Evolutionary conservation across 2,329 filamentous ascomycete species (phyloP).

Genomic region (Fonsecaea pedrosoi): DNA sequence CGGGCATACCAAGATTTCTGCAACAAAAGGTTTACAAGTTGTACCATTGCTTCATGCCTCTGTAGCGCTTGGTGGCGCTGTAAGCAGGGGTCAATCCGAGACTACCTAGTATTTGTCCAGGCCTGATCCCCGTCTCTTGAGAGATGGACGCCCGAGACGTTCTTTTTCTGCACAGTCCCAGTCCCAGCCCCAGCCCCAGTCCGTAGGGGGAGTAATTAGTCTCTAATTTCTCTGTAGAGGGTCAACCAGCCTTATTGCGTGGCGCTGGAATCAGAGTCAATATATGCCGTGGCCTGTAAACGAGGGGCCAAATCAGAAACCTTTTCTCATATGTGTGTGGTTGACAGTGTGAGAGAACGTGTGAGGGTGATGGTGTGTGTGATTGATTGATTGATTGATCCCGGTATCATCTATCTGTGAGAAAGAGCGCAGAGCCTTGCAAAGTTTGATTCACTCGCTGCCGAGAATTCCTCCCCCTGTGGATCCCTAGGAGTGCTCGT

Average conservation of each 20-base stretch:
- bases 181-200: not conserved
- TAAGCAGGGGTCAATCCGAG: not conserved
- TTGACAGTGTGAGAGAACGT: no score
- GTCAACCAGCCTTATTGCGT: not conserved
- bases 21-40: conserved; percentile 4
- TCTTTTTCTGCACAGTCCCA: not conserved
- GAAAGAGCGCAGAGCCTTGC: not conserved
- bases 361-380: not conserved
- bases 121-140: not conserved
- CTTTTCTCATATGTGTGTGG: not conserved
- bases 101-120: not conserved
- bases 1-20: conserved; percentile 6
- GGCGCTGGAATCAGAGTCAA: not conserved
- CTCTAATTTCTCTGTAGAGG: no score
- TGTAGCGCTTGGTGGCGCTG: not conserved
- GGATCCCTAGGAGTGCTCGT: not conserved
- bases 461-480: not conserved
- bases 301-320: not conserved
- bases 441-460: not conserved
- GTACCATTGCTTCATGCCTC: not conserved
- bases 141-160: not conserved
- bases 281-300: not conserved
- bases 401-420: not conserved
- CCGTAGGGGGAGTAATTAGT: no score
- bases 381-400: not conserved